Percentiles rank a stretch among this genome's conserved stretches.
Evolutionary conservation across 805 yeast species (phyloP).

Genomic region (Kuraishia capsulata): DNA sequence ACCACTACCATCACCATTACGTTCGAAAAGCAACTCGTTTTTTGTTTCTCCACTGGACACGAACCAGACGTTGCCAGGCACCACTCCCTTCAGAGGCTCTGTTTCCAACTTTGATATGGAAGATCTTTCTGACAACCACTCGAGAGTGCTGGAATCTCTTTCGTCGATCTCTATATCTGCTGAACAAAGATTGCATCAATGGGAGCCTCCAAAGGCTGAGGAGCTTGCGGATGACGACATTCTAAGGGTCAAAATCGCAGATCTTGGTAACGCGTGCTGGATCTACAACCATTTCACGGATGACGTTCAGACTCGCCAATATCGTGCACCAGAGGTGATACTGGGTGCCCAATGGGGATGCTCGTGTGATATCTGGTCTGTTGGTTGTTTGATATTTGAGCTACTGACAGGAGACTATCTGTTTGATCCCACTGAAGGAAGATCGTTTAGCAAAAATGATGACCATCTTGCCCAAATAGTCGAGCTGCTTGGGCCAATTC

Average conservation of each 20-base stretch:
- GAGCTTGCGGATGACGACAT: constrained; percentile 35
- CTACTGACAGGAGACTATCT: constrained; percentile 88
- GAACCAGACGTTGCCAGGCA: not conserved
- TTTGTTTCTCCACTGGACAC: constrained; percentile 1
- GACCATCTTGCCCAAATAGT: constrained; percentile 95
- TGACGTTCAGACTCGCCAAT: constrained; percentile 88
- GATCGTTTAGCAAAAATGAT: constrained; percentile 77
- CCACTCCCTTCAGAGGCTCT: not conserved
- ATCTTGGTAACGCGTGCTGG: constrained; percentile 89
- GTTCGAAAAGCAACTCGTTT: constrained; percentile 33
- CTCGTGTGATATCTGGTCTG: constrained; percentile 92
- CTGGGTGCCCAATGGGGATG: constrained; percentile 90
- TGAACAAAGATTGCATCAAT: constrained; percentile 15
- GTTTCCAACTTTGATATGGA: not conserved
- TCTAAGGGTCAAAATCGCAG: constrained; percentile 82
- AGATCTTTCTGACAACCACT: constrained; percentile 1
- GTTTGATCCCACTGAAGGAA: constrained; percentile 81
- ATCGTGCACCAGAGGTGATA: constrained; percentile 83
- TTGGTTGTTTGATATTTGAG: constrained; percentile 87
- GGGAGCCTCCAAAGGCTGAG: constrained; percentile 25
- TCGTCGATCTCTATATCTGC: constrained; percentile 29
- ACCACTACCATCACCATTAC: constrained; percentile 83
- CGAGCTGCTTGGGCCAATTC: constrained; percentile 37
- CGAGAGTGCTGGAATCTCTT: constrained; percentile 23
- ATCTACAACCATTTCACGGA: constrained; percentile 72